Conservation (phyloP, 306 rosid genomes). For the Prosopis cineraria region DNA sequence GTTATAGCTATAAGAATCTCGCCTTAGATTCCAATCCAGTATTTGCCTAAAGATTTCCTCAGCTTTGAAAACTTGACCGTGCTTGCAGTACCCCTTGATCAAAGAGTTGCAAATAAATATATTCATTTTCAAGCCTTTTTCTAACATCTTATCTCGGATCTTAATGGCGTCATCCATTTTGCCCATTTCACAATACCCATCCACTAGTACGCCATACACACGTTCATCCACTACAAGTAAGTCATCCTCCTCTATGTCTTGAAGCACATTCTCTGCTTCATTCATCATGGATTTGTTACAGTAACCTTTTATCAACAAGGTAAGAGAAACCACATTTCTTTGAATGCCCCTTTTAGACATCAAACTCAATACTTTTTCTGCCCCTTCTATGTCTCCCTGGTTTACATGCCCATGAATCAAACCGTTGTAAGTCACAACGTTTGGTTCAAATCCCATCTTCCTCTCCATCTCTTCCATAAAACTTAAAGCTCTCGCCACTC, state of each 20-base stretch:
- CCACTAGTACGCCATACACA: slow-evolving; percentile 65
- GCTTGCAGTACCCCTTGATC: slow-evolving; percentile 75
- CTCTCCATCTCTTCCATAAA: slow-evolving; percentile 63
- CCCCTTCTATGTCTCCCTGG: slow-evolving; percentile 59
- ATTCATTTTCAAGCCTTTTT: slow-evolving; percentile 63
- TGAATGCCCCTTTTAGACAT: slow-evolving; percentile 58
- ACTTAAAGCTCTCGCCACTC: slow-evolving; percentile 43
- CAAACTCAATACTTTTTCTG: slow-evolving; percentile 49
- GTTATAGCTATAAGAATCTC: slow-evolving; percentile 49
- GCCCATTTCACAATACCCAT: slow-evolving; percentile 70
- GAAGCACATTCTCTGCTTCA: slow-evolving; percentile 69
- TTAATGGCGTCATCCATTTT: slow-evolving; percentile 74
- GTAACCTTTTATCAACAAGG: slow-evolving; percentile 64
- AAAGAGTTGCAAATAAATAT: slow-evolving; percentile 69
- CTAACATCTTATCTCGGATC: slow-evolving; percentile 65
- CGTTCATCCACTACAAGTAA: slow-evolving; percentile 56
- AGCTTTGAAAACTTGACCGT: slow-evolving; percentile 49
- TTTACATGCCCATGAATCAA: slow-evolving; percentile 68
- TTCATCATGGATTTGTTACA: slow-evolving; percentile 56
- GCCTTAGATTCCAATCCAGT: slow-evolving; percentile 53
- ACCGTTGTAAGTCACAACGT: slow-evolving; percentile 67
- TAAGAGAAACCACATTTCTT: slow-evolving; percentile 61
- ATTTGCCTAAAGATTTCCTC: slow-evolving; percentile 52
- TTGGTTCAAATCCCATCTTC: slow-evolving; percentile 55
- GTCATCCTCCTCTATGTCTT: slow-evolving; percentile 50